These are phyloP conservation scores for Henningerozyma blattae DNA, from an alignment of 805 yeast genomes.

Conservation along the genomic window DNA sequence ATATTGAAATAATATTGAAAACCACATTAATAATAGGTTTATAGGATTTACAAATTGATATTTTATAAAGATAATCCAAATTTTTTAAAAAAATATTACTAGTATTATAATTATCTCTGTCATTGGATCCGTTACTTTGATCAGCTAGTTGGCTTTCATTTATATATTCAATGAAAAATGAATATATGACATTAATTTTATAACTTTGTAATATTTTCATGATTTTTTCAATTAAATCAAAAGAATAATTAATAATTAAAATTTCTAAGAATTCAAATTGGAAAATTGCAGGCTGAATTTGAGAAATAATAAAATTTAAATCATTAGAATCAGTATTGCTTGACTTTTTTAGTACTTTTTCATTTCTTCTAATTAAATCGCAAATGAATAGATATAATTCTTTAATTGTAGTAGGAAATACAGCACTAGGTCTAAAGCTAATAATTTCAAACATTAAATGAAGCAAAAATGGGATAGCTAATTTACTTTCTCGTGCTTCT, in stretches of 20 bases:
- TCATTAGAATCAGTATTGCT: too few relatives aligned
- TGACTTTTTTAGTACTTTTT: constrained; percentile 8
- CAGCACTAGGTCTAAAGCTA: constrained; percentile 52
- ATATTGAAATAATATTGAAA: constrained; percentile 40
- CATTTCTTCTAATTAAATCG: constrained; percentile 16
- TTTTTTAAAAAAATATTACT: too few relatives aligned
- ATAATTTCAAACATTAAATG: constrained; percentile 44
- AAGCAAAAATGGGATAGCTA: constrained; percentile 45
- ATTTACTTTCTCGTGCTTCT: too few relatives aligned
- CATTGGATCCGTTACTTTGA: too few relatives aligned
- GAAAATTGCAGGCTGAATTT: too few relatives aligned
- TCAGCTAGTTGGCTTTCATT: too few relatives aligned
- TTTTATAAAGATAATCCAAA: constrained; percentile 23
- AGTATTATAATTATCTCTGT: too few relatives aligned
- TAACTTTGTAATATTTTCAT: constrained; percentile 16
- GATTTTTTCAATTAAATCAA: constrained; percentile 46
- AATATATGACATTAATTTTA: constrained; percentile 4
- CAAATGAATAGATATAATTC: constrained; percentile 18
- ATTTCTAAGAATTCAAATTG: constrained; percentile 39
- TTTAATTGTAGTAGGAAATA: constrained; percentile 28
- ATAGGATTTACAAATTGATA: constrained; percentile 33
- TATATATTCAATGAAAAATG: constrained; percentile 13
- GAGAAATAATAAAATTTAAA: constrained; percentile 7
- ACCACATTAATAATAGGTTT: constrained; percentile 43
- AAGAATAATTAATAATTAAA: constrained; percentile 35